A percentile compares a stretch with the other conserved stretches of the same genome.
These are phyloP conservation scores for Yarrowia sp. DNA, from an alignment of 805 yeast genomes.

Conservation along the genomic window DNA sequence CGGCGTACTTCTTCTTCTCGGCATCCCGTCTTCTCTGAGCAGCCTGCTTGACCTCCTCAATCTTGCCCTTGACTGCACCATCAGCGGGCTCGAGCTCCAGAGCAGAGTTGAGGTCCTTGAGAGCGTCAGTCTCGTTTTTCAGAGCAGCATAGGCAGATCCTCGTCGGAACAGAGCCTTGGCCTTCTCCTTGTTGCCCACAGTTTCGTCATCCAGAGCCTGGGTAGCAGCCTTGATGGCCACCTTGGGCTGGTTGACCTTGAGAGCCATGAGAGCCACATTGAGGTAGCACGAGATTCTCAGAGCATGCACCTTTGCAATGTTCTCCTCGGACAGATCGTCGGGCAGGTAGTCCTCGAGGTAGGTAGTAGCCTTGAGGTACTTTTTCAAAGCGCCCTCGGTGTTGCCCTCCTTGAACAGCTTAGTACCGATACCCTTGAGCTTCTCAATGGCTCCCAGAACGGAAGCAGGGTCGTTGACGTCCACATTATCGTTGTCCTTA, in stretches of 20 bases:
- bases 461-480: constrained; percentile 52
- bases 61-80: constrained; percentile 34
- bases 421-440: constrained; percentile 79
- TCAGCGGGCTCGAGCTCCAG: constrained; percentile 56
- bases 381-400: constrained; percentile 57
- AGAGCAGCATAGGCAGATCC: constrained; percentile 67
- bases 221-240: constrained; percentile 57
- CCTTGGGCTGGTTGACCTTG: constrained; percentile 57
- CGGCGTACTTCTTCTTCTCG: constrained; percentile 37
- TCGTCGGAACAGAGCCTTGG: constrained; percentile 84
- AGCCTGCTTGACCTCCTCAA: constrained; percentile 33
- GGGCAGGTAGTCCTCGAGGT: constrained; percentile 70
- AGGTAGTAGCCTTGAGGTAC: constrained; percentile 69
- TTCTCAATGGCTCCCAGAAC: constrained; percentile 64
- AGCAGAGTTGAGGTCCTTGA: constrained; percentile 65
- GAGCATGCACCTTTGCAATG: constrained; percentile 40
- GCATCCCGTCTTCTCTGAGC: constrained; percentile 25
- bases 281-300: constrained; percentile 60
- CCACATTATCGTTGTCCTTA: constrained; percentile 65
- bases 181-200: constrained; percentile 64
- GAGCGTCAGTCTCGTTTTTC: constrained; percentile 69
- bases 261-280: constrained; percentile 74
- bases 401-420: constrained; percentile 64
- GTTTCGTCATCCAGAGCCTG: constrained; percentile 61
- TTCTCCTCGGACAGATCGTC: constrained; percentile 61